Conservation (phyloP, 1,284 basidiomycete genomes). For the Malassezia globosa region DNA sequence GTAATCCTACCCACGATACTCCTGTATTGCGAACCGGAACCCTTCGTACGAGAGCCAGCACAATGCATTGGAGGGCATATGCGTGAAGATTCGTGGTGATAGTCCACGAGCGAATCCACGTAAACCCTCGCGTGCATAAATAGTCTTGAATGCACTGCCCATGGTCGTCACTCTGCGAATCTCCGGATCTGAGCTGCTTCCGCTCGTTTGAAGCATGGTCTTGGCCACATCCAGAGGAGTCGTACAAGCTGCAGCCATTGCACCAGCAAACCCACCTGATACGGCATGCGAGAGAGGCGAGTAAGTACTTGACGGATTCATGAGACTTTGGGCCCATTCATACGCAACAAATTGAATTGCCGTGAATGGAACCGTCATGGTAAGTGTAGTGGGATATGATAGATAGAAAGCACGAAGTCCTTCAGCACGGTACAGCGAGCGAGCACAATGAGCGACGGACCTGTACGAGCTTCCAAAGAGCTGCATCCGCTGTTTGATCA, state of each 20-base stretch:
- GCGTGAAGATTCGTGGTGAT: constrained; percentile 80
- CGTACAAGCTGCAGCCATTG: constrained; percentile 84
- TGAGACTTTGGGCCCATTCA: constrained; percentile 74
- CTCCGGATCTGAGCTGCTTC: constrained; percentile 65
- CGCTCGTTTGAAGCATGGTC: constrained; percentile 86
- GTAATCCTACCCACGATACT: no score
- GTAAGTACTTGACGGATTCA: constrained; percentile 78
- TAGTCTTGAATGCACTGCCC: constrained; percentile 75
- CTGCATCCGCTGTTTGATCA: constrained; percentile 99
- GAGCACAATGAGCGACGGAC: constrained; percentile 69
- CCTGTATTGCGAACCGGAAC: constrained; percentile 30
- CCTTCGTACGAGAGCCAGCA: constrained; percentile 64
- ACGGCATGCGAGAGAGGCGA: constrained; percentile 81
- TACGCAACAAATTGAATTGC: constrained; percentile 96
- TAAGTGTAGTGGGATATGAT: constrained; percentile 87
- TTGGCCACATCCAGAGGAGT: constrained; percentile 98
- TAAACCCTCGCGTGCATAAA: constrained; percentile 71
- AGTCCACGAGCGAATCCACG: constrained; percentile 79
- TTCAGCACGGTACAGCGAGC: constrained; percentile 70
- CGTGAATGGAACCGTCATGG: constrained; percentile 94
- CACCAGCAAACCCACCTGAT: constrained; percentile 83
- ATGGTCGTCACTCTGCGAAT: constrained; percentile 77
- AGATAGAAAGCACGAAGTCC: constrained; percentile 89
- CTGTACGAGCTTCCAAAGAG: constrained; percentile 80
- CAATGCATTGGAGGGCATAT: constrained; percentile 92